Evolutionary conservation across 371 early-diverging fungal genomes (phyloP), one percentile per base, ranked within the genome.

Genomic region (Phascolomyces articulosus): DNA sequence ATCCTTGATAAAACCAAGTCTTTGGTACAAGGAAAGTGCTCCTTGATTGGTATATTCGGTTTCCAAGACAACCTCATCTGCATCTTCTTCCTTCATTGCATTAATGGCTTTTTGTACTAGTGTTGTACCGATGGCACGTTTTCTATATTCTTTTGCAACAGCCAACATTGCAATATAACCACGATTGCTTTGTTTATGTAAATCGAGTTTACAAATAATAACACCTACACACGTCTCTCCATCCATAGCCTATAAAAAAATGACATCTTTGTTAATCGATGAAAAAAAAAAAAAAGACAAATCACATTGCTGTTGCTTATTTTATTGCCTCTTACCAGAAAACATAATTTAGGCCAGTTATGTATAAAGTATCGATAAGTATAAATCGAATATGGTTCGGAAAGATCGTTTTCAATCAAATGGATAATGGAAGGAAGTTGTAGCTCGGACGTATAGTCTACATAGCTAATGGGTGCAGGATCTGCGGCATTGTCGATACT

Each of bases 91-190:
- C 51, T 84, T 85, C 96, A 97, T 95, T 21, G 85, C 85, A 6
- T 80, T 70, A 16, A 96, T 79, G 0, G 94, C 91, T 70, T 70
- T 80, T 40, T 86, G 71, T 0, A 96, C 97, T 23, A 97, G 74
- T 4, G 78, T 84, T 0, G 88, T 83, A 21, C 90, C 97, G 40
- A 97, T 93, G 15, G 92, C 90, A 13, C 77, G 85, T 69, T 93
- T 92, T 38, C 98, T 79, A 65, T 90, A 91, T 28, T 80, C 75
- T 55, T 86, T 89, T 15, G 85, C 86, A 8, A 97, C 97, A 0
- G 95, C 96, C 41, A 98, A 82, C 98, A 98, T 98, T 60, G 91
- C 98, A 62, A 98, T 98, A 71, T 98, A 98, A 0, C 98, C 98
- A 26, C 98, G 83, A 34, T 82, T 69, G 59, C 82, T 72, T 60